Percentiles rank a stretch among this genome's conserved stretches.
phyloP scores from a whole-genome alignment of 371 early-diverging fungal genomes.

The Apophysomyces trapeziformis region DNA sequence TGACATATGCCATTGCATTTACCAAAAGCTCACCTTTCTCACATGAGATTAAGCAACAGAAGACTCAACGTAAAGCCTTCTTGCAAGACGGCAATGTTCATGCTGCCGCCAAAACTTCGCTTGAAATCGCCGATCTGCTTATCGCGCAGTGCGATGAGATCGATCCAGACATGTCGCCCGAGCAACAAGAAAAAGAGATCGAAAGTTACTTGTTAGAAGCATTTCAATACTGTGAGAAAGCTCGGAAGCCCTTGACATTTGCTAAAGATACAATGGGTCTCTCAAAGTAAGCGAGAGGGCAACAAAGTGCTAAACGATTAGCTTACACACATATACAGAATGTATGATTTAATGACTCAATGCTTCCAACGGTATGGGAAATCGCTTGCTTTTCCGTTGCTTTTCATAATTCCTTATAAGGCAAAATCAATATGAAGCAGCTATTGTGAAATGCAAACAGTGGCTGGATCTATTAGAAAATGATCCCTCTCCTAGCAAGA shows the following conservation, averaged over 20 bases:
- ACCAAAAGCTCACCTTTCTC: slow-evolving; percentile 20
- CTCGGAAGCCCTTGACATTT: background rate
- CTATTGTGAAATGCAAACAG: slow-evolving; percentile 14
- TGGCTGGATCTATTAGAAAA: slow-evolving; percentile 15
- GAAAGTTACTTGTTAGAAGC: slow-evolving; percentile 20
- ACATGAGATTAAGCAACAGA: slow-evolving; percentile 23
- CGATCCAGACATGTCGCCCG: slow-evolving; percentile 17
- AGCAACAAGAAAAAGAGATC: slow-evolving; percentile 5
- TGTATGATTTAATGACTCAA: slow-evolving; percentile 22
- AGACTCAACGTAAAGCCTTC: slow-evolving; percentile 11
- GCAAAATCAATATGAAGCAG: slow-evolving; percentile 26
- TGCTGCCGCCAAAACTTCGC: slow-evolving; percentile 21
- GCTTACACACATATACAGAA: slow-evolving; percentile 10
- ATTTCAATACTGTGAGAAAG: slow-evolving; percentile 21
- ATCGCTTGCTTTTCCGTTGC: background rate
- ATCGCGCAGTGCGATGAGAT: slow-evolving; percentile 27
- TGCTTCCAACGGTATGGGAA: slow-evolving; percentile 26
- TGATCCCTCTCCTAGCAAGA: slow-evolving; percentile 7
- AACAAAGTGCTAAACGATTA: background rate
- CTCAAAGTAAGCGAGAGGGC: slow-evolving; percentile 7
- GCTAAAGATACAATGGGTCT: slow-evolving; percentile 8
- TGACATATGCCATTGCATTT: slow-evolving; percentile 42
- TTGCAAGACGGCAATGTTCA: slow-evolving; percentile 7
- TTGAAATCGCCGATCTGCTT: slow-evolving; percentile 29
- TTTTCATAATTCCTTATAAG: slow-evolving; percentile 6